Conservation (phyloP, 192 early-diverging fungal genomes). For the Physocladia obscura region DNA sequence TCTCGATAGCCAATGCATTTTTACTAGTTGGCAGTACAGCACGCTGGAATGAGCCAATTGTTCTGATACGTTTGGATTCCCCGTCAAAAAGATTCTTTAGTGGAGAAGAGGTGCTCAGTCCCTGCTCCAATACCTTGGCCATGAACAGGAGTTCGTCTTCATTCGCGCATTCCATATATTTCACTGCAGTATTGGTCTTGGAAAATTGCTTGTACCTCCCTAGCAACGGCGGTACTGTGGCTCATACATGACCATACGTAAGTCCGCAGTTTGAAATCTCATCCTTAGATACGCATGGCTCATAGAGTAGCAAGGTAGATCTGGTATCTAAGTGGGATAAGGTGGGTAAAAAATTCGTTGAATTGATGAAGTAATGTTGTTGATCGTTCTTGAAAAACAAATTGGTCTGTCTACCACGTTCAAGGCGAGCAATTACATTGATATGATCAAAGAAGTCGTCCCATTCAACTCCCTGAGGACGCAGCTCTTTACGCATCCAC, state of each 20-base stretch:
- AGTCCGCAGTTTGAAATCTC: not conserved
- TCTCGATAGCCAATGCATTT: not conserved
- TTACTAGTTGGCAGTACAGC: not conserved
- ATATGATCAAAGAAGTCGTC: not conserved
- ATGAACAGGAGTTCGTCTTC: conserved; percentile 5
- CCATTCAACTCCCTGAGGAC: not conserved
- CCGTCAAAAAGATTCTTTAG: not conserved
- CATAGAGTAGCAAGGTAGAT: not conserved
- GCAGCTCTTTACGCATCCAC: not conserved
- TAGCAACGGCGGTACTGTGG: not conserved
- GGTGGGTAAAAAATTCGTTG: not conserved
- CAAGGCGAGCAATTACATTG: not conserved
- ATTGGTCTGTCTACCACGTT: not conserved
- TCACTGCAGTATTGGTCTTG: not conserved
- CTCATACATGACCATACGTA: not conserved
- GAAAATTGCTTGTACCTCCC: conserved; percentile 1
- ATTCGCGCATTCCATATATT: conserved; percentile 3
- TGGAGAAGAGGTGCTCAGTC: not conserved
- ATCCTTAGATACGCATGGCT: not conserved
- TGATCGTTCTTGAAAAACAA: not conserved
- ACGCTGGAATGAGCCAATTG: not conserved
- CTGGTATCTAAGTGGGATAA: not conserved
- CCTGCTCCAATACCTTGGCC: not conserved
- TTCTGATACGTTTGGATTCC: not conserved
- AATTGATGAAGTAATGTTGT: not conserved